Conservation (phyloP, 371 early-diverging fungal species). For the Vairimorpha necatrix region DNA sequence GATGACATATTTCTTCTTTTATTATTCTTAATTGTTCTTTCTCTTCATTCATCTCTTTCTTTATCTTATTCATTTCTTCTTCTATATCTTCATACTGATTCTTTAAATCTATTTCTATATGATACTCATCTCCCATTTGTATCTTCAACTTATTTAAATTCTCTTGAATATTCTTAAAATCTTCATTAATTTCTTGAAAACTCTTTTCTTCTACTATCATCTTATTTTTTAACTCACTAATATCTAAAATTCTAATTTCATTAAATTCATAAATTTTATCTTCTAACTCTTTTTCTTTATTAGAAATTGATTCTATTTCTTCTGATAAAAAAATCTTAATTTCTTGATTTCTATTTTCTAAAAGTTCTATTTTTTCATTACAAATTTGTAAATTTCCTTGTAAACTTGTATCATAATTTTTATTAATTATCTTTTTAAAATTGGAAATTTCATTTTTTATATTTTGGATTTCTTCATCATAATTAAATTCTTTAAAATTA, state of each 20-base stretch:
- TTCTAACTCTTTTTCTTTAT: slow-evolving; percentile 28
- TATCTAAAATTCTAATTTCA: slow-evolving; percentile 15
- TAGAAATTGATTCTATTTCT: background rate
- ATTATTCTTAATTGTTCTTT: slow-evolving; percentile 67
- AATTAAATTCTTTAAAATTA: background rate
- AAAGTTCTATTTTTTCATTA: slow-evolving; percentile 49
- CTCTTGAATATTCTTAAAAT: slow-evolving; percentile 27
- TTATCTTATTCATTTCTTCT: slow-evolving; percentile 15
- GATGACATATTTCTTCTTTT: background rate
- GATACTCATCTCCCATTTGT: slow-evolving; percentile 49
- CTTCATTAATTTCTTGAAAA: slow-evolving; percentile 13
- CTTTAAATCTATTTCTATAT: slow-evolving; percentile 48
- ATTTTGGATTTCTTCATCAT: background rate
- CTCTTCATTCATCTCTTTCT: slow-evolving; percentile 59
- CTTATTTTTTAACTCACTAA: slow-evolving; percentile 14
- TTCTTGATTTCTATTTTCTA: slow-evolving; percentile 52
- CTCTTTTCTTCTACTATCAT: slow-evolving; percentile 24
- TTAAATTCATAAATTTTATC: slow-evolving; percentile 13
- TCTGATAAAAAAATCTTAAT: slow-evolving; percentile 31
- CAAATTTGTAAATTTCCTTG: slow-evolving; percentile 11
- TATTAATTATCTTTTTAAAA: background rate
- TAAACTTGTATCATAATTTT: background rate
- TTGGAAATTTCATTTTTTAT: slow-evolving; percentile 4
- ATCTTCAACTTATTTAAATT: slow-evolving; percentile 34
- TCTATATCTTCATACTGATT: slow-evolving; percentile 41